Evolutionary conservation across 345 rosid genomes (phyloP), one percentile per base, ranked within the genome.

Genomic region (Eucalyptus sp.): DNA sequence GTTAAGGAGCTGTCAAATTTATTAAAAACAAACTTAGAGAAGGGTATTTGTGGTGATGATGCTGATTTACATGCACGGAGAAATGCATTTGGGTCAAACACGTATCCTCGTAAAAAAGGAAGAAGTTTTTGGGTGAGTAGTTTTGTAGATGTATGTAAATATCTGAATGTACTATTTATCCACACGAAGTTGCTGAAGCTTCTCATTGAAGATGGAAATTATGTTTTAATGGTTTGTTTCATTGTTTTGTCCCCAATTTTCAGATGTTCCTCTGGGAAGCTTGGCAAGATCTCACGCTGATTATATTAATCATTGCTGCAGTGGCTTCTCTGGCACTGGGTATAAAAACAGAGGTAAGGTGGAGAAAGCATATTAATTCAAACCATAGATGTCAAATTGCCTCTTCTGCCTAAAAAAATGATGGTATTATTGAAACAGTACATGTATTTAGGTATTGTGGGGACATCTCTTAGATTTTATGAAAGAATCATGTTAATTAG

Each of bases 231-330:
- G 60, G 25, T 86, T 24, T 86, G 37, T 41, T 86, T 46, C 29
- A n/a, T 25, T 86, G 13, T 31, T 86, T 13, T 86, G 87, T 50
- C 27, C 60, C 60, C 62, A 25, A 24, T 37, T 86, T 86, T 54
- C 91, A 98, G 99, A 95, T 94, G 90, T 96, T 96, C 90, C 95
- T 95, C 48, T 96, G 98, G 98, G 98, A 96, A 93, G 97, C 98
- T 88, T 94, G 97, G 92, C 98, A 94, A 89, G 98, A 96, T 91
- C 97, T 96, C 92, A 96, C 98, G 33, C 93, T 98, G 93, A 93
- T 97, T 90, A 98, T 98, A 91, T 92, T 98, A 95, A 93, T 97
- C 89, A 90, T 96, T 86, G 99, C 99, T 93, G 99, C 99, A 27
- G 92, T 91, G 87, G 97, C 96, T 90, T 98, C 99, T 83, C 91